Evolutionary conservation across 83 land plant species (phyloP).

Genomic region (Picea abies): DNA sequence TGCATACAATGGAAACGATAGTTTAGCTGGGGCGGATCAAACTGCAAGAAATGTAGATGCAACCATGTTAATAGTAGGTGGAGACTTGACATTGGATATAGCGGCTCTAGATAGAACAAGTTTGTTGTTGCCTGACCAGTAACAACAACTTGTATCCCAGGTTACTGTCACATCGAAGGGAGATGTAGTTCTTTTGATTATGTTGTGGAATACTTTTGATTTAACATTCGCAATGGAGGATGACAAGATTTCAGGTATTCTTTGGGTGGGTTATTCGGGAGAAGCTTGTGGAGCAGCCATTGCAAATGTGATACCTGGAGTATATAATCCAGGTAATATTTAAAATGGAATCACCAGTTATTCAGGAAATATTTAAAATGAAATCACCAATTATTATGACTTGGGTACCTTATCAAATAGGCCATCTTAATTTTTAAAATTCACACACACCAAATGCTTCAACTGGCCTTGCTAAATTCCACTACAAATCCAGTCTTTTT

Average conservation of each 20-base stretch:
- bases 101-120: not conserved
- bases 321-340: conserved; percentile 30
- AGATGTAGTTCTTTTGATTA: conserved; percentile 62
- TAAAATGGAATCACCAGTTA: not conserved
- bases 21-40: conserved; percentile 32
- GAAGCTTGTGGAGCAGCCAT: conserved; percentile 50
- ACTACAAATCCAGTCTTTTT: not conserved
- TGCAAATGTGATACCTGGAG: conserved; percentile 48
- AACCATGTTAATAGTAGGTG: not conserved
- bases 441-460: too few species aligned
- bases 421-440: too few species aligned
- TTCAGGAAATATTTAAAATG: conserved; percentile 22
- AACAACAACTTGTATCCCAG: conserved; percentile 48
- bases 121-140: conserved; percentile 62
- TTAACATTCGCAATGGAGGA: conserved; percentile 22
- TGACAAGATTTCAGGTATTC: conserved; percentile 21
- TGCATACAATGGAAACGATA: too few species aligned
- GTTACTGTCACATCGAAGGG: conserved; percentile 39
- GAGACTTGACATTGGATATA: not conserved
- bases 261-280: conserved; percentile 64
- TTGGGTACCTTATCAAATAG: not conserved
- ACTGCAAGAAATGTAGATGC: conserved; percentile 18
- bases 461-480: not conserved
- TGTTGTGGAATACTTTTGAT: conserved; percentile 30
- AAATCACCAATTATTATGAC: not conserved